Evolutionary conservation across 2,329 filamentous ascomycete genomes (phyloP).

Genomic region (Phyllosticta paracitricarpa): DNA sequence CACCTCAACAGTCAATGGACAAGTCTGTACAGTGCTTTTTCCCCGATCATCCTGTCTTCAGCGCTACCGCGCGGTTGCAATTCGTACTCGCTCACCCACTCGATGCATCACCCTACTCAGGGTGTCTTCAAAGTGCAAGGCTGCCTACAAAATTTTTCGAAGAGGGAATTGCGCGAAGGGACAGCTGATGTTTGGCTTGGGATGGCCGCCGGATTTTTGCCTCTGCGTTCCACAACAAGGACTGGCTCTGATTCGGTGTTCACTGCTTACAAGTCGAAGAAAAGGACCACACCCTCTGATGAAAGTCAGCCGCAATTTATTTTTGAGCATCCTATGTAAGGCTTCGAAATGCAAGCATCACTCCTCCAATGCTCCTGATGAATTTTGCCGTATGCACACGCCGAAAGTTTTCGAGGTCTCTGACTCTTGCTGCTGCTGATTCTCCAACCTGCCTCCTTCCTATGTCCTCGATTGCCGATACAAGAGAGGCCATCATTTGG

Average conservation of each 20-base stretch:
- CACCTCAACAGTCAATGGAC: not conserved
- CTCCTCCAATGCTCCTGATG: not conserved
- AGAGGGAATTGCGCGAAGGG: not conserved
- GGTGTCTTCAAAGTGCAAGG: not conserved
- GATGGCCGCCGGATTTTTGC: not conserved
- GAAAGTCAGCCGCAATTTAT: not conserved
- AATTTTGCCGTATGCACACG: not conserved
- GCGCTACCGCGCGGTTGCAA: not conserved
- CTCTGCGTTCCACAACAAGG: not conserved
- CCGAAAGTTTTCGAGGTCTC: not conserved
- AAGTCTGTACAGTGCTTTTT: not conserved
- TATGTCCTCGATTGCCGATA: not conserved
- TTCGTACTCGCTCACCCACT: not conserved
- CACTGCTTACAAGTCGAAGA: not conserved
- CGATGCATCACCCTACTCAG: not conserved
- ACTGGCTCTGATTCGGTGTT: not conserved
- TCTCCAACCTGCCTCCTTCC: too few relatives aligned
- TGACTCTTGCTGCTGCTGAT: not conserved
- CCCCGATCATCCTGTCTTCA: not conserved
- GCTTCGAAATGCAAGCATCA: not conserved
- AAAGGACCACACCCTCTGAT: not conserved
- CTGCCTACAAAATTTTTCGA: not conserved
- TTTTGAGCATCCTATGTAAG: not conserved
- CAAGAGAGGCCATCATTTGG: too few relatives aligned
- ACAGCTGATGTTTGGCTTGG: not conserved